phyloP scores from a whole-genome alignment of 2,329 filamentous ascomycete species.

The Fusarium sp. region DNA sequence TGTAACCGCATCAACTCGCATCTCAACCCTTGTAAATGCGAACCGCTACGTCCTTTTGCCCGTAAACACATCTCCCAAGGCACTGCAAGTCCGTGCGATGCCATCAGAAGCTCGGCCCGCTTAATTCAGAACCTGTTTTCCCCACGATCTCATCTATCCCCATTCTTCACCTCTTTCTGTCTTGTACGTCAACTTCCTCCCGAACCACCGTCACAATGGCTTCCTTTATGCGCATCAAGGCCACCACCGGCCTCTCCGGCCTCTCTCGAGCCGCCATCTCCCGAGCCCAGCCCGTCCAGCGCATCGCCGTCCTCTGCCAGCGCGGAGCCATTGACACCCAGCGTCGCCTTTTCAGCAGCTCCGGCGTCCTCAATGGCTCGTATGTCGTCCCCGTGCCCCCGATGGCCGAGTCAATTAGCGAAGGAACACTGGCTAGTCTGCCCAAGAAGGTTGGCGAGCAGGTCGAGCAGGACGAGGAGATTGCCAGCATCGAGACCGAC shows the following conservation, averaged over 20 bases:
- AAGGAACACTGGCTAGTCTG: slow-evolving; percentile 45
- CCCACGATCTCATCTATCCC: slow-evolving; percentile 9
- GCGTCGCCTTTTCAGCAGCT: slow-evolving; percentile 40
- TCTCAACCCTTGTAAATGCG: not conserved
- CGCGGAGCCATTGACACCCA: slow-evolving; percentile 38
- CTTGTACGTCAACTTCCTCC: not conserved
- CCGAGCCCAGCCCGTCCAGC: slow-evolving; percentile 25
- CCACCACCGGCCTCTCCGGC: slow-evolving; percentile 34
- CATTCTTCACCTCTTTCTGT: slow-evolving; percentile 6
- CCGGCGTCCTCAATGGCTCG: slow-evolving; percentile 36
- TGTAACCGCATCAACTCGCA: not conserved
- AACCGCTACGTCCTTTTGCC: not conserved
- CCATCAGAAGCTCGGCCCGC: slow-evolving; percentile 33
- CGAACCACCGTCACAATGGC: slow-evolving; percentile 33
- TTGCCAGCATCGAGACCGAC: slow-evolving; percentile 50
- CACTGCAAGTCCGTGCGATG: slow-evolving; percentile 37
- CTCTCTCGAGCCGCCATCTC: slow-evolving; percentile 34
- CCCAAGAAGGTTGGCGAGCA: slow-evolving; percentile 47
- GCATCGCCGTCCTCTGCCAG: slow-evolving; percentile 33
- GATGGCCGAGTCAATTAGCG: slow-evolving; percentile 51
- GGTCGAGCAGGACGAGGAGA: slow-evolving; percentile 48
- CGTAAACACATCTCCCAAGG: slow-evolving; percentile 12
- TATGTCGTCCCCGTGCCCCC: slow-evolving; percentile 45
- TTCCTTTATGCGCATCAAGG: slow-evolving; percentile 40
- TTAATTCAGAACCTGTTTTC: slow-evolving; percentile 36